Percentiles rank a stretch among this genome's conserved stretches.
Conservation (phyloP, 805 yeast genomes). For the Spathaspora sp. region DNA sequence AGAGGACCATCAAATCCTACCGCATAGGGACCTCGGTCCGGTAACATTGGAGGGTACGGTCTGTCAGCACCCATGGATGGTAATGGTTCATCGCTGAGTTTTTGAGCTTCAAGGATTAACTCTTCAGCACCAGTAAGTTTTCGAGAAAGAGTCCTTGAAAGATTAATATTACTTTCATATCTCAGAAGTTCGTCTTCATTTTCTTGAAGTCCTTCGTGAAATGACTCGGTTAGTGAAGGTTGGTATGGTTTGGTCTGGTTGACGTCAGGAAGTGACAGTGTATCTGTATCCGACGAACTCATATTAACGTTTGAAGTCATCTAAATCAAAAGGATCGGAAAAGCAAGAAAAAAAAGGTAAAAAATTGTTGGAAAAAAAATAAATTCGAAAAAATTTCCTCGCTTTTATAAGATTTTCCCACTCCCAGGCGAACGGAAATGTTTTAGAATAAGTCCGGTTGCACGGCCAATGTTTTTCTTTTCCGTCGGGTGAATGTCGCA, state of each 20-base stretch:
- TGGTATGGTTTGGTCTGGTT: background rate
- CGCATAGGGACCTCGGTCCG: slow-evolving; percentile 51
- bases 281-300: background rate
- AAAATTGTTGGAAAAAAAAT: background rate
- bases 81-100: slow-evolving; percentile 21
- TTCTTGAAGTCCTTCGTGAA: slow-evolving; percentile 3
- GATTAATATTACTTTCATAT: slow-evolving; percentile 18
- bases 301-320: background rate
- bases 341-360: background rate
- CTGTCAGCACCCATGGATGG: slow-evolving; percentile 65
- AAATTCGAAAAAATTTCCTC: background rate
- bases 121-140: slow-evolving; percentile 25
- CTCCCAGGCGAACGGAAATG: background rate
- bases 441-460: background rate
- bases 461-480: background rate
- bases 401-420: background rate
- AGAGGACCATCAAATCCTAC: slow-evolving; percentile 75
- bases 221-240: background rate
- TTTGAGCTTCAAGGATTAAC: slow-evolving; percentile 22
- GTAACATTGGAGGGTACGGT: slow-evolving; percentile 59
- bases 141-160: slow-evolving; percentile 19
- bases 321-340: background rate
- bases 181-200: slow-evolving; percentile 21
- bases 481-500: background rate
- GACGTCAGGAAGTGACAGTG: background rate